Evolutionary conservation across 2,329 filamentous ascomycete genomes (phyloP).

Genomic region (Emmonsiellopsis sp.): DNA sequence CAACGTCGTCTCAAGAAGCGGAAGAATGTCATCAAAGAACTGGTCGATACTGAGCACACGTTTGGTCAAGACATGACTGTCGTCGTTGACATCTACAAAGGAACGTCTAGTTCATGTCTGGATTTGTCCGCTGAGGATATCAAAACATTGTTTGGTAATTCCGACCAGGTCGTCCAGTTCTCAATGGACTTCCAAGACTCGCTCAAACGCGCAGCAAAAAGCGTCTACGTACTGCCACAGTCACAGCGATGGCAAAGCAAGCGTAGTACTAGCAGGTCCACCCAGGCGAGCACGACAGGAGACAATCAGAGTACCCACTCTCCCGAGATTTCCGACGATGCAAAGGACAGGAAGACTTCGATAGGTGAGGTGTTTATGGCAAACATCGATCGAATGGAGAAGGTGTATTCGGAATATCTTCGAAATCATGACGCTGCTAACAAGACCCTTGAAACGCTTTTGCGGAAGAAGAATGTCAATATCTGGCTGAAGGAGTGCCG

Average conservation of each 20-base stretch:
- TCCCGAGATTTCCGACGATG: conserved; percentile 35
- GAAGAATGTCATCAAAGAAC: conserved; percentile 76
- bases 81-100: conserved; percentile 94
- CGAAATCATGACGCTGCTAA: conserved; percentile 58
- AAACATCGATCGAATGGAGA: conserved; percentile 52
- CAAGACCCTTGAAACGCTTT: conserved; percentile 45
- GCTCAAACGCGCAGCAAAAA: conserved; percentile 70
- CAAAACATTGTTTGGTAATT: conserved; percentile 86
- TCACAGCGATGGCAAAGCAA: conserved; percentile 46
- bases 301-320: conserved; percentile 15
- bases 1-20: conserved; percentile 62
- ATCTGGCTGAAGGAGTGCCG: conserved; percentile 93
- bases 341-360: conserved; percentile 50
- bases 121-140: conserved; percentile 75
- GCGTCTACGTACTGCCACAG: conserved; percentile 63
- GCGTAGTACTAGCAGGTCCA: conserved; percentile 37
- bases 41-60: conserved; percentile 84
- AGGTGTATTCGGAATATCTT: conserved; percentile 56
- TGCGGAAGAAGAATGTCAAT: conserved; percentile 50
- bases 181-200: conserved; percentile 70
- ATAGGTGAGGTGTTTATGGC: conserved; percentile 52
- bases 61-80: conserved; percentile 96
- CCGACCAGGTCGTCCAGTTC: conserved; percentile 80
- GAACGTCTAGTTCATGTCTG: conserved; percentile 73
- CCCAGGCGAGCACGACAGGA: conserved; percentile 25